Base-by-base conservation (phyloP, 1,284 basidiomycete genomes). In the Leccinum pseudoinsigne region DNA sequence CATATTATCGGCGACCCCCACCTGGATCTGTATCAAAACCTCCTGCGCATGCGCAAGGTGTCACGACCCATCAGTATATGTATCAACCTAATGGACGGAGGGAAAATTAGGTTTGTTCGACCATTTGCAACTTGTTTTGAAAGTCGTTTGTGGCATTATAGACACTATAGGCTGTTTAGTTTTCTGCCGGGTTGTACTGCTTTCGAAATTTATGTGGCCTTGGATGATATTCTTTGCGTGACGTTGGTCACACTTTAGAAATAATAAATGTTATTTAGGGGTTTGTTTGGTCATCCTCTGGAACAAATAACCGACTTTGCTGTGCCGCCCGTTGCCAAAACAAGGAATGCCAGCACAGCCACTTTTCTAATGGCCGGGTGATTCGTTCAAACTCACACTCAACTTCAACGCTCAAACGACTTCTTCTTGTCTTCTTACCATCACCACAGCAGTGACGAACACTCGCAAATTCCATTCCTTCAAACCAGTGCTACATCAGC, bases 1-100 rank as follows among this genome's bases (percentile, higher is more conserved):
- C 68, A 50, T 78, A 74, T 58, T 80, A 79, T 60, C 78, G 80
- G 59, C 76, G 80, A 34, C 71, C 72, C 53, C 74, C 70, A 16
- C 55, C 63, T 55, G 62, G 62, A 31, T 64, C 77, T 28, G 69
- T 72, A 18, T 70, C 75, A 18, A 73, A 79, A 26, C 71, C 76
- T 14, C 56, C 76, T 4, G 73, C 77, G 11, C 77, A 79, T 16
- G 73, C 70, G 5, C 69, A 71, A 28, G 65, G 73, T 2, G 63
- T 74, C n/a, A 64, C 77, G 18, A 69, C 72, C 36, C 80, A 81
- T 67, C 81, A 78, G 60, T 82, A 78, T 68, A 79, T 82, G 74
- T 83, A 79, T 63, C 77, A 79, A 51, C 74, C 81, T 50, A 81
- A 79, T 64, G 81, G 79, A 57, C 67, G 74, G 57, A 70, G 73